Base-by-base conservation (phyloP, 2,329 filamentous ascomycete species). In the Cephalotrichum gorgonifer region DNA sequence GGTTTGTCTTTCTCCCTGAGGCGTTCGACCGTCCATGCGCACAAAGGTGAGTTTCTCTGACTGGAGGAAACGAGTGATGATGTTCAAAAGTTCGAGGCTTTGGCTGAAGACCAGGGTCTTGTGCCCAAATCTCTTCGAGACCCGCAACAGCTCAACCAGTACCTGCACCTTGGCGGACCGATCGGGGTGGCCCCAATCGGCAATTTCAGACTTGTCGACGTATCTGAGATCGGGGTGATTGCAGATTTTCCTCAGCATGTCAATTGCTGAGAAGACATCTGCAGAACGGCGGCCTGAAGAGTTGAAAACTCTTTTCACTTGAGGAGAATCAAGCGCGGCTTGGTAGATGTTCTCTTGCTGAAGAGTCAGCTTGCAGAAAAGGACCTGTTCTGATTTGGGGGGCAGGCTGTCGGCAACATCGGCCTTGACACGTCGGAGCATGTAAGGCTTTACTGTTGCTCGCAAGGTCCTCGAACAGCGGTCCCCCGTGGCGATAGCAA, bases 161-260 rank as follows among this genome's bases (percentile, higher is more conserved):
- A 98, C 88, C 60, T 95, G 87, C 84, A 98, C 89, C 68, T 98
- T 98, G 2, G 90, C 90, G 2, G 91, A 97, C 57, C 90, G 86
- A 44, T 75, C 76, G 1, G 82, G 76, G 53, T 75, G 80, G 3
- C 93, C 93, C 70, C 90, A 97, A 45, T 81, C 75, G 4, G 41
- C 26, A 20, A 50, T 47, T 25, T 47, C 45, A n/a, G 30, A 44
- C 11, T 46, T 49, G 26, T 52, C 50, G 38, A 26, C 22, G 23
- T 49, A 31, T 28, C 38, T 82, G 2, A 85, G 70, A 2, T 98
- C 93, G 0, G 94, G 93, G 58, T 98, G 94, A 54, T 98, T 98
- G 71, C 91, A 97, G 49, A 98, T 91, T 65, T 98, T 98, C 47
- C 93, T 83, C 35, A 98, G 71, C 25, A 90, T 85, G 57, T 96